Percentiles rank a stretch among this genome's conserved stretches.
These are phyloP conservation scores for Tricholoma bakamatsutake DNA, from an alignment of 768 basidiomycete species.

Conservation along the genomic window DNA sequence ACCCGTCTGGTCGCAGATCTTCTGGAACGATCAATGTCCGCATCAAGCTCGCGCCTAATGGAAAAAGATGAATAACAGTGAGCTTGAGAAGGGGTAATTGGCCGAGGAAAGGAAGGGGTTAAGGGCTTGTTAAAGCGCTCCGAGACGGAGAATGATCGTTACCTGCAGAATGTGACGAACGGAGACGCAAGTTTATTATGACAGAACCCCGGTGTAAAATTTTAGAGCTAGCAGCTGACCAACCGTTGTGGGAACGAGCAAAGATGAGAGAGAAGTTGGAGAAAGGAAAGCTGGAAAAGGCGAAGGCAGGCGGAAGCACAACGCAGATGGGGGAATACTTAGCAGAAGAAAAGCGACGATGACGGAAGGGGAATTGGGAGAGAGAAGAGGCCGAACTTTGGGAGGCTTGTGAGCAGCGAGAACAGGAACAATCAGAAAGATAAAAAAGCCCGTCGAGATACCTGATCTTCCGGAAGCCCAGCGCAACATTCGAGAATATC, in stretches of 20 bases:
- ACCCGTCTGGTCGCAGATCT: no score
- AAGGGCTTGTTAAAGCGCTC: neutral
- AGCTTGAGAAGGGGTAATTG: neutral
- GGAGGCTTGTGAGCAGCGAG: neutral
- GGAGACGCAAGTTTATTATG: neutral
- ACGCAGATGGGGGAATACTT: neutral
- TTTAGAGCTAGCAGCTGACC: neutral
- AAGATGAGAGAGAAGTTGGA: neutral
- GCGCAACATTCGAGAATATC: no score
- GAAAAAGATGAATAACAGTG: neutral
- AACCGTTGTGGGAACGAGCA: neutral
- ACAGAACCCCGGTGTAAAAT: neutral
- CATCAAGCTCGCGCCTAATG: neutral
- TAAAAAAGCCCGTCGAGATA: neutral
- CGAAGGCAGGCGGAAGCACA: neutral
- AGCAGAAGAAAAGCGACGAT: neutral
- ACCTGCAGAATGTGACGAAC: neutral
- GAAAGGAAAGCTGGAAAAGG: neutral
- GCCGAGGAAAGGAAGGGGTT: neutral
- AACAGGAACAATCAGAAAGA: neutral
- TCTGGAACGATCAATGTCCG: neutral
- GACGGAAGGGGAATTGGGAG: neutral
- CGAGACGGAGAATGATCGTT: neutral
- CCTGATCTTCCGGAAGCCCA: conserved; percentile 15
- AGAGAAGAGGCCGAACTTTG: neutral